Evolutionary conservation across 148 eudicot species (phyloP).

Genomic region (Selenicereus undatus): DNA sequence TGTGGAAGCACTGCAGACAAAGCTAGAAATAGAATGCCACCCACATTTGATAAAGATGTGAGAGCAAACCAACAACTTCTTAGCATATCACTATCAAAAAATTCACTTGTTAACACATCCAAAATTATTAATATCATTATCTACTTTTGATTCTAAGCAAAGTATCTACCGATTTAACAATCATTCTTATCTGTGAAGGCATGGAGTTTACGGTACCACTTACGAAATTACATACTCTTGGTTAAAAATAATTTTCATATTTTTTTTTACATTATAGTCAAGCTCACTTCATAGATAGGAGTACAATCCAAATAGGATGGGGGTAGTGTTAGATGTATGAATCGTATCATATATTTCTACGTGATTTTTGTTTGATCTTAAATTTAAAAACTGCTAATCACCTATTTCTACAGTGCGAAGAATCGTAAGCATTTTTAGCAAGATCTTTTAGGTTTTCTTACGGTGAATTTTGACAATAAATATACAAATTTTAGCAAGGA

Average conservation of each 20-base stretch:
- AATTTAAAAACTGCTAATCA: too few relatives aligned
- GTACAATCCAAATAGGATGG: neutral
- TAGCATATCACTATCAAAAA: conserved; percentile 1
- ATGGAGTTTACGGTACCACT: neutral
- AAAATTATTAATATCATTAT: neutral
- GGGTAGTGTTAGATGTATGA: neutral
- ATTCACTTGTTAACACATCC: conserved; percentile 5
- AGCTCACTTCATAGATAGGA: neutral
- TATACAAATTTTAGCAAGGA: too few relatives aligned
- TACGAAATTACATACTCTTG: neutral
- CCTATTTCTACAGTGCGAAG: neutral
- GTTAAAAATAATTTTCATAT: neutral
- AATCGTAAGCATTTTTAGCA: too few relatives aligned
- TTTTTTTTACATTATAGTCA: too few relatives aligned
- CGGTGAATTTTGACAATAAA: too few relatives aligned
- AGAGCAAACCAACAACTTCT: conserved; percentile 21
- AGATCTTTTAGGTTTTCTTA: too few relatives aligned
- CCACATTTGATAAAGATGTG: conserved; percentile 8
- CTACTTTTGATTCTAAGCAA: neutral
- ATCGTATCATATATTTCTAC: too few relatives aligned
- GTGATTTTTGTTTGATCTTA: too few relatives aligned
- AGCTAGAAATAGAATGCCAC: conserved; percentile 5
- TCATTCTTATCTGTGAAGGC: neutral
- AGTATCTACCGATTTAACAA: neutral
- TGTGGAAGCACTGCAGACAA: conserved; percentile 21